These are phyloP conservation scores for Suillus sp. DNA, from an alignment of 768 basidiomycete species.

Conservation along the genomic window DNA sequence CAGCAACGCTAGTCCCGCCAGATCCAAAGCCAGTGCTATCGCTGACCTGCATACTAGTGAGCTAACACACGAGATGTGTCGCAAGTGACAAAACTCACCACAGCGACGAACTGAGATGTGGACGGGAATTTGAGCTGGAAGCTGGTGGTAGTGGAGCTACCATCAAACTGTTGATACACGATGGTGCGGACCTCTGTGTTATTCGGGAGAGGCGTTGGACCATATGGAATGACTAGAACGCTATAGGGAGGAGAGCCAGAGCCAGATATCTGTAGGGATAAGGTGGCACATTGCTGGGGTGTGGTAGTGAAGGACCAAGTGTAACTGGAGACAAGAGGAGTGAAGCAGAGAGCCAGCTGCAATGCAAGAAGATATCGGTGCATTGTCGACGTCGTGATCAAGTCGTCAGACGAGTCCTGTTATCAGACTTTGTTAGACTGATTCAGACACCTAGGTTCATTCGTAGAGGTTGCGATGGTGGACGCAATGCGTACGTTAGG, in stretches of 20 bases:
- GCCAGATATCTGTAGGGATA: constrained; percentile 61
- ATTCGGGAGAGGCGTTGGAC: constrained; percentile 60
- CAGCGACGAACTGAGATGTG: constrained; percentile 73
- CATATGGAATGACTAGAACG: constrained; percentile 67
- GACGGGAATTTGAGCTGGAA: constrained; percentile 67
- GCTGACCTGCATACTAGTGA: constrained; percentile 47
- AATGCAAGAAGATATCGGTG: constrained; percentile 3
- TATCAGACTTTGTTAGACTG: constrained; percentile 3
- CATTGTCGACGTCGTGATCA: constrained; percentile 13
- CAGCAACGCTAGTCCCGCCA: constrained; percentile 74
- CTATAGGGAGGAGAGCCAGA: constrained; percentile 68
- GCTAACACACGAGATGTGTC: background rate
- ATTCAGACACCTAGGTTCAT: constrained; percentile 16
- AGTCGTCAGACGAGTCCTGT: constrained; percentile 9
- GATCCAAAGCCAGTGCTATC: constrained; percentile 64
- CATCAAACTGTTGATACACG: constrained; percentile 54
- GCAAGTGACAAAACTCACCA: constrained; percentile 50
- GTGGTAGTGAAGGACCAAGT: constrained; percentile 45
- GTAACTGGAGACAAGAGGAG: constrained; percentile 38
- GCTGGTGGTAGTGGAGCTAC: constrained; percentile 38
- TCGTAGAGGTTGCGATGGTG: constrained; percentile 9
- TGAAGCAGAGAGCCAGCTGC: constrained; percentile 15
- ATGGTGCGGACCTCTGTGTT: constrained; percentile 67
- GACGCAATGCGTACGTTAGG: background rate
- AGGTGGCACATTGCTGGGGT: constrained; percentile 68